Base-by-base conservation (phyloP, 192 early-diverging fungal genomes). In the Gryganskiella cystojenkinii region DNA sequence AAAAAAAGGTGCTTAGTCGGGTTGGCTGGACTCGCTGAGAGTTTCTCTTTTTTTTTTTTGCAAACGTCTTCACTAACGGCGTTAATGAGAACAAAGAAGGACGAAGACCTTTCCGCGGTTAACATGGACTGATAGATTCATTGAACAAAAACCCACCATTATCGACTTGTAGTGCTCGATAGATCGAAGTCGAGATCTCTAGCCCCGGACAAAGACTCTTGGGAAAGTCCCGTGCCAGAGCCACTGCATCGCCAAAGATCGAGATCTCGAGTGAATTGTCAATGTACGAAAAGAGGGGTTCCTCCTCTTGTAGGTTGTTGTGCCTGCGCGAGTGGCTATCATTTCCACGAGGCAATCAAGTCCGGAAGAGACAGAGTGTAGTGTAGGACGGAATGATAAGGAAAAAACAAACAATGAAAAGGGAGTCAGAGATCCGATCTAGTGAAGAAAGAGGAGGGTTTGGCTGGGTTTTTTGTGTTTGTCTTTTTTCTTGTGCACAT, bases 241-340 rank as follows among this genome's bases (percentile, higher is more conserved):
- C 75, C 1, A 84, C 81, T 4, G 82, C 60, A 46, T 89, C 87
- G 2, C 88, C 89, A 45, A 92, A 82, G 64, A 92, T 89, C 15
- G 90, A 90, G 0, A 92, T 84, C 58, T 92, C 91, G 54, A 88
- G 83, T 5, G 89, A 81, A 73, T 91, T 92, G 56, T 92, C 91
- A 19, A 90, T 91, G 72, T 83, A 88, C 19, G 82, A 85, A 61
- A 92, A 92, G 63, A 92, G 85, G 19, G 80, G 71, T 11, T 82
- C 82, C 33, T 65, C 56, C 5, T 40, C 30, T 5, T 42, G 52
- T 40, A 5, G 37, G 37, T n/a, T n/a, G n/a, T n/a, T n/a, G n/a
- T 53, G 44, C n/a, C 61, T 37, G 55, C 47, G 49, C 8, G 63
- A 60, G 46, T 66, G 71, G 28, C 63, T 61, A 37, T 40, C 2